Conservation (phyloP, 306 rosid genomes). For the Mucuna pruriens region DNA sequence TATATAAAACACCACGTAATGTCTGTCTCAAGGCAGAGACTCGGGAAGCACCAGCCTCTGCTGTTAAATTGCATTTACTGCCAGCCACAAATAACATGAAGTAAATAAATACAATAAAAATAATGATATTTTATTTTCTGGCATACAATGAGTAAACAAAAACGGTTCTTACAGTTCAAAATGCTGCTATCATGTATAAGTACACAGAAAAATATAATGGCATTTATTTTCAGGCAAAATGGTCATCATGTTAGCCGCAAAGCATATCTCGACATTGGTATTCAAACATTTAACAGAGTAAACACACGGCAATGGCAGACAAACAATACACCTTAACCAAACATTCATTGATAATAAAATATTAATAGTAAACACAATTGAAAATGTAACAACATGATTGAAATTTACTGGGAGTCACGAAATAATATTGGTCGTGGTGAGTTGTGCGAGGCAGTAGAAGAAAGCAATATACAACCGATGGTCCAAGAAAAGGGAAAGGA, state of each 20-base stretch:
- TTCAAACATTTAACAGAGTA: constrained; percentile 4
- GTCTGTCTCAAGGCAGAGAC: no score
- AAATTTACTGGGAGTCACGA: no score
- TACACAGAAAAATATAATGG: background rate
- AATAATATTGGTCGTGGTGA: no score
- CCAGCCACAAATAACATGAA: background rate
- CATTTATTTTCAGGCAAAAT: constrained; percentile 1
- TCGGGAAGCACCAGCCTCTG: no score
- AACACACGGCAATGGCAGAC: constrained; percentile 3
- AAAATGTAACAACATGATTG: no score
- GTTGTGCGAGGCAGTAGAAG: no score
- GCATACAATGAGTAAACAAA: background rate
- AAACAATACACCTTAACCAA: constrained; percentile 21
- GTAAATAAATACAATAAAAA: background rate
- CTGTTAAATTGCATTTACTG: background rate
- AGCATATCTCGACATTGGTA: background rate
- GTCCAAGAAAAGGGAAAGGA: no score
- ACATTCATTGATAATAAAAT: background rate
- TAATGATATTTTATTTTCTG: background rate
- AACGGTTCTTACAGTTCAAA: constrained; percentile 10
- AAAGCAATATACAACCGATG: no score
- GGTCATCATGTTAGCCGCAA: constrained; percentile 16
- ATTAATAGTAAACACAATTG: no score
- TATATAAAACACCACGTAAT: no score
- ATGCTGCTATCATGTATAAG: background rate